Evolutionary conservation across 1,139 yeast genomes (phyloP).

Genomic region (Sugiyamaella neomexicana): DNA sequence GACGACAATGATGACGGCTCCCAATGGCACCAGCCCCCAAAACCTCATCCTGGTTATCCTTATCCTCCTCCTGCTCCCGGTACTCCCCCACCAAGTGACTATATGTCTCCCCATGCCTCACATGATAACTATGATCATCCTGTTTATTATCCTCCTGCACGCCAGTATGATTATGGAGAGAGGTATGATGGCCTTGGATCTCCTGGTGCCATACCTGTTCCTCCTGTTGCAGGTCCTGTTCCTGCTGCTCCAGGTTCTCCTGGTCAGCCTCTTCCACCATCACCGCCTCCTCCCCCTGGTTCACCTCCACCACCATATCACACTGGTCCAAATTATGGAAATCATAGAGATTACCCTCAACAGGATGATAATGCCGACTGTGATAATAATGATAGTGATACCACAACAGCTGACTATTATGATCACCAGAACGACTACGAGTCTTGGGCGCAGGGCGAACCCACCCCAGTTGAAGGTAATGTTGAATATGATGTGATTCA

Average conservation of each 20-base stretch:
- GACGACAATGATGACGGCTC: slow-evolving; percentile 37
- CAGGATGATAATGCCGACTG: slow-evolving; percentile 17
- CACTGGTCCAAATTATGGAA: not conserved
- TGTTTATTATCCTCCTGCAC: slow-evolving; percentile 9
- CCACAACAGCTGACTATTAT: not conserved
- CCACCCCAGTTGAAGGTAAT: not conserved
- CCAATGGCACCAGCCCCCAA: slow-evolving; percentile 14
- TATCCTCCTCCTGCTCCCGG: slow-evolving; percentile 13
- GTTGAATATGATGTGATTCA: not conserved
- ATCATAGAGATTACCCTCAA: slow-evolving; percentile 2
- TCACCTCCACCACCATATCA: slow-evolving; percentile 5
- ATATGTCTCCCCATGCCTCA: slow-evolving; percentile 5
- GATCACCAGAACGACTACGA: not conserved
- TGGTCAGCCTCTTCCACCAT: not conserved
- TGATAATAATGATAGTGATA: slow-evolving; percentile 16
- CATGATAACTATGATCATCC: slow-evolving; percentile 7
- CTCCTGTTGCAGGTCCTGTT: too few species aligned
- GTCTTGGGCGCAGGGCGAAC: slow-evolving; percentile 9
- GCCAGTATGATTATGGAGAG: slow-evolving; percentile 3
- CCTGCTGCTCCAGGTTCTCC: not conserved
- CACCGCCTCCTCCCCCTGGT: slow-evolving; percentile 3
- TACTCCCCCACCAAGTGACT: slow-evolving; percentile 12
- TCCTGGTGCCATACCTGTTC: too few species aligned
- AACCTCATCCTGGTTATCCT: slow-evolving; percentile 1
- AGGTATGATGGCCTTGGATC: slow-evolving; percentile 6